Percentiles rank a stretch among this genome's conserved stretches.
phyloP scores from a whole-genome alignment of 1,284 basidiomycete genomes.

The Rhodotorula sp. region DNA sequence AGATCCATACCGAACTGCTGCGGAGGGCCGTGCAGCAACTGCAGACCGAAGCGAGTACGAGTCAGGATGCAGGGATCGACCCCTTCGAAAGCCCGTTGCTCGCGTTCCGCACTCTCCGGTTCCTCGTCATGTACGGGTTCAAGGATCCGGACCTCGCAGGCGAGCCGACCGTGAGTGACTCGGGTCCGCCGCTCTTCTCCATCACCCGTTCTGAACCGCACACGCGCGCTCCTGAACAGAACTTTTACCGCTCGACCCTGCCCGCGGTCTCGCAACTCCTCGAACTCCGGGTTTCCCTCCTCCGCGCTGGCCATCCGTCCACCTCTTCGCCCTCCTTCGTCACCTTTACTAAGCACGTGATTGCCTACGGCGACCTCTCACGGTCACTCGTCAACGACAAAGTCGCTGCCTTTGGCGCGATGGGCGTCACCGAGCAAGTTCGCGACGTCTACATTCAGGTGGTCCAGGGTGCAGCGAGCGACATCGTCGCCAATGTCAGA shows the following conservation, averaged over 20 bases:
- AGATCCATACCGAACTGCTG: constrained; percentile 20
- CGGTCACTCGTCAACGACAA: constrained; percentile 30
- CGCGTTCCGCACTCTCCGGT: constrained; percentile 37
- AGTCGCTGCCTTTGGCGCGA: constrained; percentile 19
- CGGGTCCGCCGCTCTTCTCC: neutral
- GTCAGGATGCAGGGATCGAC: neutral
- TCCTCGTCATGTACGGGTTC: constrained; percentile 40
- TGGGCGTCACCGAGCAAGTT: constrained; percentile 29
- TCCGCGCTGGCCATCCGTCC: constrained; percentile 4
- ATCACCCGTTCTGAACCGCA: neutral
- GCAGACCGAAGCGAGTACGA: neutral
- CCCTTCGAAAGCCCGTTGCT: constrained; percentile 31
- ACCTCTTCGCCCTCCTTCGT: constrained; percentile 4
- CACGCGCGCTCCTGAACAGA: neutral
- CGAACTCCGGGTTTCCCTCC: constrained; percentile 24
- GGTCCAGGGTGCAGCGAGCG: constrained; percentile 24
- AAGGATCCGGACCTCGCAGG: constrained; percentile 18
- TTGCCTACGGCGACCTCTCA: constrained; percentile 39
- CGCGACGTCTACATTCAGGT: constrained; percentile 27
- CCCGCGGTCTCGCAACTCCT: constrained; percentile 26
- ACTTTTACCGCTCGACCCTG: constrained; percentile 34
- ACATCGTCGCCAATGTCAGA: constrained; percentile 13
- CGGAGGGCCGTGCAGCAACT: constrained; percentile 17
- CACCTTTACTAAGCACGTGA: constrained; percentile 37
- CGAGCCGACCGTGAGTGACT: constrained; percentile 15